These are phyloP conservation scores for Pseudocercospora eumusae DNA, from an alignment of 2,329 filamentous ascomycete species.

Conservation along the genomic window DNA sequence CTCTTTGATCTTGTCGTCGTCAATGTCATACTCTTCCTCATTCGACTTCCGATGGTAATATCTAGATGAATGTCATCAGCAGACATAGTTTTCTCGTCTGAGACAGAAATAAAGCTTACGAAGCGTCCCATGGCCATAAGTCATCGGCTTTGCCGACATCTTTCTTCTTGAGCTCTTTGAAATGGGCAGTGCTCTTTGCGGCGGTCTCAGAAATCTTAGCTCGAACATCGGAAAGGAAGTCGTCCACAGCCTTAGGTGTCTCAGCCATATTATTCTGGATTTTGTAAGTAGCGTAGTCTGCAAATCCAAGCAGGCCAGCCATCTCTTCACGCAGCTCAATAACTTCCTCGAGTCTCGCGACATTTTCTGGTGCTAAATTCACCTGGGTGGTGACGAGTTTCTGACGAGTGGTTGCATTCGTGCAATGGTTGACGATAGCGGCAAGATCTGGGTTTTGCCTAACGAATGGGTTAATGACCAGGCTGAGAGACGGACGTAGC, in stretches of 20 bases:
- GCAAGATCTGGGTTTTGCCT: not conserved
- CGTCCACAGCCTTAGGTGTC: not conserved
- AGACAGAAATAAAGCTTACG: slow-evolving; percentile 60
- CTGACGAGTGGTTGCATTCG: not conserved
- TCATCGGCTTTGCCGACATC: not conserved
- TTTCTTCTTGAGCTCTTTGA: not conserved
- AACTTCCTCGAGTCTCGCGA: not conserved
- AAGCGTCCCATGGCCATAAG: slow-evolving; percentile 49
- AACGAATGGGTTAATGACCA: not conserved
- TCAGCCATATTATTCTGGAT: slow-evolving; percentile 3
- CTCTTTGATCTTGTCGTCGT: slow-evolving; percentile 65
- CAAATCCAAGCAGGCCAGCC: not conserved
- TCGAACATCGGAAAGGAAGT: not conserved
- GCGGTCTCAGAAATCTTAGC: not conserved
- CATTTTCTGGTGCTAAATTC: not conserved
- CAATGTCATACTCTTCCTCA: slow-evolving; percentile 73
- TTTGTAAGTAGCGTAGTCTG: slow-evolving; percentile 5
- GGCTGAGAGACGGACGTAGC: slow-evolving; percentile 57
- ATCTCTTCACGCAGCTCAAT: not conserved
- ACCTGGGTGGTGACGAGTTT: not conserved
- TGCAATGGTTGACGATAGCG: not conserved
- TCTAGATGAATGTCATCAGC: slow-evolving; percentile 52
- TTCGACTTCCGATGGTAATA: slow-evolving; percentile 59
- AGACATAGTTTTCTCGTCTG: not conserved
- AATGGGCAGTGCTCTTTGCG: not conserved